Base-by-base conservation (phyloP, 2,329 filamentous ascomycete species). In the Neoarthrinium moseri region DNA sequence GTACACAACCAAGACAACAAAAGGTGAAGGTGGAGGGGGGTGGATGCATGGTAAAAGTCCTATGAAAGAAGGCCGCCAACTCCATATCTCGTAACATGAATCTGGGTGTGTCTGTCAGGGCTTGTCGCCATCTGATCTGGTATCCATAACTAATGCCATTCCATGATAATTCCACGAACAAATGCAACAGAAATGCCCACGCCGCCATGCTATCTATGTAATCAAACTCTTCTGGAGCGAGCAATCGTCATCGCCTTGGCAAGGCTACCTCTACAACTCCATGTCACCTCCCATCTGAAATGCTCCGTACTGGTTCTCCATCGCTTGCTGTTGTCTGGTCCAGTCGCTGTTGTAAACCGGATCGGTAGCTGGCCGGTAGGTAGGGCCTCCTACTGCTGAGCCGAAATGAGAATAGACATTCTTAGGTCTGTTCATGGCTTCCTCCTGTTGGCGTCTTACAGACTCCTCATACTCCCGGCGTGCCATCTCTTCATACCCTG, bases 401-500 rank as follows among this genome's bases (percentile, higher is more conserved):
- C 73, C 70, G 46, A 71, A 73, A 48, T 72, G 70, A 35, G 63
- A 68, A 54, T 75, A 75, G 32, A 68, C 61, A 37, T 72, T 66
- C 51, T 69, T 71, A 5, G 66, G 55, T 24, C 57, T 58, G 38
- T 57, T 20, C 55, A 59, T 51, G 7, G 52, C 58, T 43, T 67
- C 59, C 47, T 66, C 51, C 32, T 62, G 49, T 51, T 66, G 56
- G 17, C 59, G 61, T 18, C 64, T 59, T 3, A 66, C 68, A 3
- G 74, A 75, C 45, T 74, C 69, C 56, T 86, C 77, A 51, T 84
- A 81, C 58, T 88, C 84, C 44, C 81, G 74, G 47, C 75, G 73
- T 48, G 85, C 81, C 47, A 87, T 69, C 59, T 81, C 74, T 57
- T 89, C 86, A 61, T 95, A 96, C 12, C 91, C 91, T 6, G 82